These are phyloP conservation scores for Hypsizygus marmoreus DNA, from an alignment of 768 basidiomycete genomes.

Conservation along the genomic window DNA sequence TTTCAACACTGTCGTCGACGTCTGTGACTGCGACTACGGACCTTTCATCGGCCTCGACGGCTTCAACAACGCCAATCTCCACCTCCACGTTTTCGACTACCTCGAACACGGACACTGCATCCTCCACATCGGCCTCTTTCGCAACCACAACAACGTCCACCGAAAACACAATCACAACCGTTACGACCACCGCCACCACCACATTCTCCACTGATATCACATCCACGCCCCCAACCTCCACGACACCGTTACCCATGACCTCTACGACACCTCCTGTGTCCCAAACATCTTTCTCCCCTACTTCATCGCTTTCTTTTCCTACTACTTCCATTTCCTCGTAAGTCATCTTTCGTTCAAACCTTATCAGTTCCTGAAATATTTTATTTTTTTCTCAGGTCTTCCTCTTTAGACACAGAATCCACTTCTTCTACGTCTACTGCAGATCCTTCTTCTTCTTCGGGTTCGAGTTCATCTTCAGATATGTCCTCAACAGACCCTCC, in stretches of 20 bases:
- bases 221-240: background rate
- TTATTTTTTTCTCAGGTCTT: background rate
- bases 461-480: slow-evolving; percentile 2
- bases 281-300: slow-evolving; percentile 19
- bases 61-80: no score
- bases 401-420: slow-evolving; percentile 9
- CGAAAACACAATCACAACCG: slow-evolving; percentile 12
- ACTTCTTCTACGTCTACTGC: slow-evolving; percentile 13
- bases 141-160: no score
- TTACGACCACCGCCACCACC: slow-evolving; percentile 17
- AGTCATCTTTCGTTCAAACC: no score
- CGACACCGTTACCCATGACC: slow-evolving; percentile 3
- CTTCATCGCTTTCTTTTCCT: slow-evolving; percentile 19
- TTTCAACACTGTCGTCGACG: slow-evolving; percentile 12
- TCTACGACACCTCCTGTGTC: slow-evolving; percentile 19
- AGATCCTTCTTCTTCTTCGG: background rate
- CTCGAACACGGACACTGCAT: no score
- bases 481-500: slow-evolving; percentile 2
- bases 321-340: slow-evolving; percentile 19
- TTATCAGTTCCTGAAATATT: no score
- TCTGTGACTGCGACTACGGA: slow-evolving; percentile 5
- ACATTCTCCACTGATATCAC: slow-evolving; percentile 9
- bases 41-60: no score
- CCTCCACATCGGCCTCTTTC: no score
- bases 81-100: no score